Evolutionary conservation across 768 basidiomycete genomes (phyloP), one percentile per base, ranked within the genome.

Genomic region (Mycena maculata): DNA sequence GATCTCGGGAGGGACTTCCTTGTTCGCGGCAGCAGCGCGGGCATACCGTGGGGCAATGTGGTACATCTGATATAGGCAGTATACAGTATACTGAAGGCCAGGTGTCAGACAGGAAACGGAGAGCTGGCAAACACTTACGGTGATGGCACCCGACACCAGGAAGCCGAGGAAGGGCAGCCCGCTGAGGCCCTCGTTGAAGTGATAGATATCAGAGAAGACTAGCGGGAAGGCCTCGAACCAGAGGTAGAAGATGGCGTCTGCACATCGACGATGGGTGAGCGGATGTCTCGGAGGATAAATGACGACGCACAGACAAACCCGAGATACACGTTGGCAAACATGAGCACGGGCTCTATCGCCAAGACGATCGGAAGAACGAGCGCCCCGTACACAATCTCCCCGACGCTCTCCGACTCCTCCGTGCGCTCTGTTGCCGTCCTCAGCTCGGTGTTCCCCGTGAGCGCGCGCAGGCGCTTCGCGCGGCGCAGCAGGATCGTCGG

Each of bases 171-270:
- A 80, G 12, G 78, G 75, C 1, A 80, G 64, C 1, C 78, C 78
- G 39, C 75, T 70, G 38, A 73, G 28, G 3, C 76, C 78, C n/a
- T 75, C 70, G 42, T 71, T 75, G 75, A 78, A 79, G 16, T 74
- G 73, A 52, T 79, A 78, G 60, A 76, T 74, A 23, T 66, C 76
- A 54, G 68, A 56, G 65, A 78, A 80, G n/a, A 79, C 78, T 53
- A 79, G 49, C 0, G 75, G 74, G 61, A 80, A 79, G 1, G 77
- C 76, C 60, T 78, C 76, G 56, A 79, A 78, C 77, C 76, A 80
- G 25, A 78, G 69, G 69, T 77, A 76, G 22, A 77, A 72, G 30
- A 78, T 56, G 13, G 73, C 77, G 63, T 78, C 71, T 67, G 15
- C 6, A 18, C 0, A 44, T 36, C 33, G 16, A 6, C 31, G 16